phyloP scores from a whole-genome alignment of 2,329 filamentous ascomycete genomes.

The Exophiala sp. region DNA sequence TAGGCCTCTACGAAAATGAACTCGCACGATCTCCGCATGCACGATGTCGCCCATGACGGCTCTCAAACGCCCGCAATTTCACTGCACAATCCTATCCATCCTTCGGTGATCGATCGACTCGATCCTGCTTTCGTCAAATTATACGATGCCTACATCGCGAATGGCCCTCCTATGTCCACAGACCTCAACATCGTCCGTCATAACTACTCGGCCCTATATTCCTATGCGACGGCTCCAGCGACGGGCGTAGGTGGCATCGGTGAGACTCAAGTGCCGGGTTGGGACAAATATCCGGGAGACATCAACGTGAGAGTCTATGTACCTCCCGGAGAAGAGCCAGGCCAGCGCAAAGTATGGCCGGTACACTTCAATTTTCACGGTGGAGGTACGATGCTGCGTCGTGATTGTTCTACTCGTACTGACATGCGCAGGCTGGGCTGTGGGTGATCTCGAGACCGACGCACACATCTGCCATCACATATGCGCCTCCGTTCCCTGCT shows the following conservation, averaged over 20 bases:
- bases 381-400: slow-evolving; percentile 20
- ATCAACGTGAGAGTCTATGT: slow-evolving; percentile 29
- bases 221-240: slow-evolving; percentile 25
- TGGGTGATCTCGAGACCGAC: slow-evolving; percentile 28
- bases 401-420: not conserved
- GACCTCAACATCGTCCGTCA: slow-evolving; percentile 26
- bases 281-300: slow-evolving; percentile 28
- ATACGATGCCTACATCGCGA: slow-evolving; percentile 28
- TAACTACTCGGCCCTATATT: slow-evolving; percentile 27
- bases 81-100: slow-evolving; percentile 22
- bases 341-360: slow-evolving; percentile 27
- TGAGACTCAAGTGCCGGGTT: slow-evolving; percentile 27
- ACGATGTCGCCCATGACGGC: slow-evolving; percentile 4
- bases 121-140: slow-evolving; percentile 28
- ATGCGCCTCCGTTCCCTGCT: slow-evolving; percentile 27
- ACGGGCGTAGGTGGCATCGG: slow-evolving; percentile 28
- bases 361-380: slow-evolving; percentile 30
- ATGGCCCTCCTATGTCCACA: slow-evolving; percentile 18
- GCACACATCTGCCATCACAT: slow-evolving; percentile 29
- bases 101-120: slow-evolving; percentile 24
- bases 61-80: slow-evolving; percentile 4
- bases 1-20: slow-evolving; percentile 11
- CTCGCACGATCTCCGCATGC: slow-evolving; percentile 16
- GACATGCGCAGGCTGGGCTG: slow-evolving; percentile 24
- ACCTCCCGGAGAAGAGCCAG: slow-evolving; percentile 27